A percentile compares a stretch with the other conserved stretches of the same genome.
Conservation (phyloP, 257 asterid species). For the Vinca minor region DNA sequence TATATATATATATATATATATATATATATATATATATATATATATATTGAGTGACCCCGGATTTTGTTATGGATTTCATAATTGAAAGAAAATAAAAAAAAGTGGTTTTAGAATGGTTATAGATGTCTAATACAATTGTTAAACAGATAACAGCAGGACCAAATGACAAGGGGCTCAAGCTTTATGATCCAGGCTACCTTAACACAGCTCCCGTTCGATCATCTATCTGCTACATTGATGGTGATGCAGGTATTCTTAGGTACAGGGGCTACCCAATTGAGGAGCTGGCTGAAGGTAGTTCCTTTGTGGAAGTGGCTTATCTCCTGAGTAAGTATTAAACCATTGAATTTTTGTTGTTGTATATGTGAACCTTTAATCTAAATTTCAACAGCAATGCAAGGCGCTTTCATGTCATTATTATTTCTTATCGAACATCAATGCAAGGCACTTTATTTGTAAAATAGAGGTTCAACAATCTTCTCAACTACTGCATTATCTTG, state of each 20-base stretch:
- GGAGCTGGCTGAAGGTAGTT: constrained; percentile 88
- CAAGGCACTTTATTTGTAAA: neutral
- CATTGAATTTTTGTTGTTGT: neutral
- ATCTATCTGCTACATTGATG: constrained; percentile 85
- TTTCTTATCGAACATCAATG: too few species aligned
- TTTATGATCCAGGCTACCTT: constrained; percentile 94
- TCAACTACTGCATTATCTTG: neutral
- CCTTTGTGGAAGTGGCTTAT: constrained; percentile 89
- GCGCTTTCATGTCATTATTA: neutral
- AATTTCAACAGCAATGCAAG: neutral
- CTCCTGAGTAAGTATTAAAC: constrained; percentile 62
- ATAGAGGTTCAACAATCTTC: neutral
- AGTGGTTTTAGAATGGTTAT: neutral
- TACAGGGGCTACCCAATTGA: constrained; percentile 96
- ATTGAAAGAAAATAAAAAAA: neutral
- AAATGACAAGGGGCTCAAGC: constrained; percentile 90
- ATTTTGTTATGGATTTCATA: constrained; percentile 1
- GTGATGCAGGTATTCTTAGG: constrained; percentile 94
- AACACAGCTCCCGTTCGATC: constrained; percentile 97
- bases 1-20: too few species aligned
- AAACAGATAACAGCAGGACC: constrained; percentile 62
- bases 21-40: too few species aligned
- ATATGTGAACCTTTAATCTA: neutral
- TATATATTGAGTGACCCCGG: too few species aligned
- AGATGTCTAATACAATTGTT: constrained; percentile 18